Conservation (phyloP, 2,329 filamentous ascomycete species). For the Phialemoniopsis sp. region DNA sequence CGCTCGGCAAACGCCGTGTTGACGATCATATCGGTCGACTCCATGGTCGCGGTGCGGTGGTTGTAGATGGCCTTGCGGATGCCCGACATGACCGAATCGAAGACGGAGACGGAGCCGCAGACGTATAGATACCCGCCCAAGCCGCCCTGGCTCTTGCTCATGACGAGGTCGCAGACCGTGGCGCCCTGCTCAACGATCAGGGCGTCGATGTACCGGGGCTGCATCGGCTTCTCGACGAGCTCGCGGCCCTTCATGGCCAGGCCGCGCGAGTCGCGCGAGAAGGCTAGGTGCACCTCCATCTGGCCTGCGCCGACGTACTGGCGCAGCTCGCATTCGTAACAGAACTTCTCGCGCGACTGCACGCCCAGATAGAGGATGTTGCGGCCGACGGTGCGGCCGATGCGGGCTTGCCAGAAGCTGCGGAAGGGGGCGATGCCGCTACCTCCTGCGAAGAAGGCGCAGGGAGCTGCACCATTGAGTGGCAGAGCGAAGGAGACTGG, state of each 20-base stretch:
- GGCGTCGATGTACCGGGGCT: slow-evolving; percentile 47
- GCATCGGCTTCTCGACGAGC: slow-evolving; percentile 42
- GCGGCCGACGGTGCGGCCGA: slow-evolving; percentile 31
- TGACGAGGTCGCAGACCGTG: slow-evolving; percentile 47
- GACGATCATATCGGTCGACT: slow-evolving; percentile 43
- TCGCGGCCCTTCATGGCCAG: slow-evolving; percentile 40
- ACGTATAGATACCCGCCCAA: slow-evolving; percentile 43
- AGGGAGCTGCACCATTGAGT: slow-evolving; percentile 42
- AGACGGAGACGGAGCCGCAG: slow-evolving; percentile 43
- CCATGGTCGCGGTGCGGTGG: slow-evolving; percentile 45
- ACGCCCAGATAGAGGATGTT: slow-evolving; percentile 48
- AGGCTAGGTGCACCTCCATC: slow-evolving; percentile 49
- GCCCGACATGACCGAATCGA: slow-evolving; percentile 50
- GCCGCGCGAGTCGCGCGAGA: slow-evolving; percentile 44
- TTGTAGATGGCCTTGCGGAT: slow-evolving; percentile 52
- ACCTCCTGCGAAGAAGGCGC: slow-evolving; percentile 49
- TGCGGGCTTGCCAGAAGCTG: slow-evolving; percentile 47
- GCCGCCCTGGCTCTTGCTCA: slow-evolving; percentile 52
- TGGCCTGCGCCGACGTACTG: slow-evolving; percentile 38
- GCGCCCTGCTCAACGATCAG: slow-evolving; percentile 47
- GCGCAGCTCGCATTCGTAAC: slow-evolving; percentile 43
- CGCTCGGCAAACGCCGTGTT: slow-evolving; percentile 50
- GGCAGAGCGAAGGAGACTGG: slow-evolving; percentile 48
- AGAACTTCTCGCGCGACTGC: slow-evolving; percentile 47
- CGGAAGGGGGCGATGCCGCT: slow-evolving; percentile 50